Conservation (phyloP, 345 rosid species). For the Pugionium dolabratum region DNA sequence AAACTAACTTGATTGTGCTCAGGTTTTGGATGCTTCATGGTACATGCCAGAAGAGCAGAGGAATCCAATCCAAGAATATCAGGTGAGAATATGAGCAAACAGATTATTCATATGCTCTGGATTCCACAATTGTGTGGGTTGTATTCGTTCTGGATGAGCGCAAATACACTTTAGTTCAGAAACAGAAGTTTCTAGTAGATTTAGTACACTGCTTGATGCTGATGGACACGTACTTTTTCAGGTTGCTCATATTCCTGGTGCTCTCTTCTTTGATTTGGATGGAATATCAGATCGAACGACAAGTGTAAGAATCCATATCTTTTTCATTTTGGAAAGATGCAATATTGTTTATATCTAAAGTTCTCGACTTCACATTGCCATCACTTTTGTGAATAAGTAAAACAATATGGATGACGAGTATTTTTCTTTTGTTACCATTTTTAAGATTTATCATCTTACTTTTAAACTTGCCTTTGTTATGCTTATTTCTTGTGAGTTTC, state of each 20-base stretch:
- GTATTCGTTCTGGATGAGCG: not conserved
- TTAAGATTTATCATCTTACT: not conserved
- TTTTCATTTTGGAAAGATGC: not conserved
- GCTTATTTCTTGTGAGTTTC: not conserved
- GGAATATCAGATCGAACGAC: slow-evolving; percentile 80
- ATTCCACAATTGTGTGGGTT: slow-evolving; percentile 9
- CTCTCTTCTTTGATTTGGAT: slow-evolving; percentile 95
- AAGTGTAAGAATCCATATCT: slow-evolving; percentile 51
- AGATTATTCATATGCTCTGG: slow-evolving; percentile 7
- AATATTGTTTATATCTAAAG: not conserved
- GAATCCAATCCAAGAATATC: slow-evolving; percentile 96
- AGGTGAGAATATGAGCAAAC: slow-evolving; percentile 47
- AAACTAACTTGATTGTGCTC: slow-evolving; percentile 10
- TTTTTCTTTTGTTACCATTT: slow-evolving; percentile 1
- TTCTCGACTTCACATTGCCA: slow-evolving; percentile 5
- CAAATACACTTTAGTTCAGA: not conserved
- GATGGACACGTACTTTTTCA: slow-evolving; percentile 27
- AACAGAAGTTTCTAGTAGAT: not conserved
- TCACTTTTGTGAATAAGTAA: not conserved
- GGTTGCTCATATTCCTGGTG: slow-evolving; percentile 99
- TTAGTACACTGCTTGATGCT: slow-evolving; percentile 19
- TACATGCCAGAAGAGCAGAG: slow-evolving; percentile 98
- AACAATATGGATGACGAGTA: not conserved
- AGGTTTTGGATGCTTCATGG: slow-evolving; percentile 98
- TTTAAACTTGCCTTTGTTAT: too few relatives aligned